These are phyloP conservation scores for Fusarium irregulare DNA, from an alignment of 2,329 filamentous ascomycete genomes.

Conservation along the genomic window DNA sequence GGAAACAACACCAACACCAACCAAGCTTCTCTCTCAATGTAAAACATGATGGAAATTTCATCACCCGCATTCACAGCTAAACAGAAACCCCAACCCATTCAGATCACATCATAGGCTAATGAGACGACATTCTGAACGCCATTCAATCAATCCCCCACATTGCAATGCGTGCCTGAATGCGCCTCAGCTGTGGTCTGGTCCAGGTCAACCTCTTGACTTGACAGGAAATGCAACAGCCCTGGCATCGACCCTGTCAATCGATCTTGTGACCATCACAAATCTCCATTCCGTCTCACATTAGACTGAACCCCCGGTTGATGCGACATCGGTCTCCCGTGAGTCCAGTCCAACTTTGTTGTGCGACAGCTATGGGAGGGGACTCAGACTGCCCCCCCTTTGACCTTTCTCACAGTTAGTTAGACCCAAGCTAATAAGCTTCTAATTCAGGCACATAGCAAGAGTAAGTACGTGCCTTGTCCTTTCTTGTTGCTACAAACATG, in stretches of 20 bases:
- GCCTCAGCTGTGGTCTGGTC: constrained; percentile 28
- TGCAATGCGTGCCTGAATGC: constrained; percentile 21
- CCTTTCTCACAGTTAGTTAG: constrained; percentile 1
- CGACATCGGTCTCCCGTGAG: constrained; percentile 43
- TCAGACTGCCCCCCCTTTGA: constrained; percentile 11
- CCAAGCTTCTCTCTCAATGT: neutral
- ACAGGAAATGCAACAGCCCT: constrained; percentile 19
- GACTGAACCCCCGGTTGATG: constrained; percentile 37
- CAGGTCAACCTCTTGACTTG: constrained; percentile 32
- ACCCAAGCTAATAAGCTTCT: constrained; percentile 7
- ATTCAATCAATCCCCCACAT: constrained; percentile 33
- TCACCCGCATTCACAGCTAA: neutral
- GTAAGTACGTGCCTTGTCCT: constrained; percentile 9
- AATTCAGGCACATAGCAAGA: constrained; percentile 14
- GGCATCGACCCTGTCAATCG: constrained; percentile 37
- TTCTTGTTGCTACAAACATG: neutral
- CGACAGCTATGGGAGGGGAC: neutral
- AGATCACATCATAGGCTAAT: neutral
- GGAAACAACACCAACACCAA: constrained; percentile 20
- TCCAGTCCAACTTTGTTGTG: constrained; percentile 5
- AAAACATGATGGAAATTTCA: constrained; percentile 22
- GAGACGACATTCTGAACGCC: neutral
- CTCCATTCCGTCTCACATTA: constrained; percentile 43
- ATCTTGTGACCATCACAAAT: constrained; percentile 46
- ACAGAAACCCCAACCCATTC: neutral